Conservation (phyloP, 257 asterid species). For the Solanum raphanifolium region DNA sequence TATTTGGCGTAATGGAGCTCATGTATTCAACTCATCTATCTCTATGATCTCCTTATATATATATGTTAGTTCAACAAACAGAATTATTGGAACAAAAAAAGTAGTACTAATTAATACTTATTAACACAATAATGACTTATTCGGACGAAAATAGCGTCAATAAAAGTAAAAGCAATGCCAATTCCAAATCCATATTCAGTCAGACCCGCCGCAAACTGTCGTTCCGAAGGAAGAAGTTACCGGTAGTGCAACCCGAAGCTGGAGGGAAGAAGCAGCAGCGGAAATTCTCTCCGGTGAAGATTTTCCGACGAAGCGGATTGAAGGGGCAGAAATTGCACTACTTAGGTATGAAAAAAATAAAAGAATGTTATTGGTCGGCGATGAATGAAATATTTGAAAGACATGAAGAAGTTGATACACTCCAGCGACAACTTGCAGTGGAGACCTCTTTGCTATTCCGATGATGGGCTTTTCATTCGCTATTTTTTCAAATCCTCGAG, state of each 20-base stretch:
- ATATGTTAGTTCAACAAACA: not conserved
- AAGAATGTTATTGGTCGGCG: conserved; percentile 20
- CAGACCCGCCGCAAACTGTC: conserved; percentile 20
- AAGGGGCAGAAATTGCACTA: conserved; percentile 32
- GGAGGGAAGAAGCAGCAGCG: conserved; percentile 39
- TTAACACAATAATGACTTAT: conserved; percentile 16
- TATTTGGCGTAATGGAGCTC: not conserved
- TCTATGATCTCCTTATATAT: not conserved
- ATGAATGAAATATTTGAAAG: conserved; percentile 36
- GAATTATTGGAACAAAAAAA: not conserved
- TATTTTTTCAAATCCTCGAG: conserved; percentile 2
- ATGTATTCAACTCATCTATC: not conserved
- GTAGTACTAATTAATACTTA: not conserved
- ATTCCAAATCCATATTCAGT: not conserved
- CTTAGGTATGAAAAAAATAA: conserved; percentile 25
- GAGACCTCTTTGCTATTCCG: conserved; percentile 60
- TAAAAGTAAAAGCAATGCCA: not conserved
- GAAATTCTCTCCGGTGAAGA: conserved; percentile 26
- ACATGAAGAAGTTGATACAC: conserved; percentile 23
- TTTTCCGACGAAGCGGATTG: conserved; percentile 33
- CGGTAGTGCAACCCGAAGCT: conserved; percentile 27
- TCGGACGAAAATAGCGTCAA: conserved; percentile 1
- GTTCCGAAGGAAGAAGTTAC: conserved; percentile 22
- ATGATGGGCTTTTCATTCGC: conserved; percentile 50
- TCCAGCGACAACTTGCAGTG: conserved; percentile 36